Evolutionary conservation across 2,329 filamentous ascomycete species (phyloP).

Genomic region (Ceratocystis variospora): DNA sequence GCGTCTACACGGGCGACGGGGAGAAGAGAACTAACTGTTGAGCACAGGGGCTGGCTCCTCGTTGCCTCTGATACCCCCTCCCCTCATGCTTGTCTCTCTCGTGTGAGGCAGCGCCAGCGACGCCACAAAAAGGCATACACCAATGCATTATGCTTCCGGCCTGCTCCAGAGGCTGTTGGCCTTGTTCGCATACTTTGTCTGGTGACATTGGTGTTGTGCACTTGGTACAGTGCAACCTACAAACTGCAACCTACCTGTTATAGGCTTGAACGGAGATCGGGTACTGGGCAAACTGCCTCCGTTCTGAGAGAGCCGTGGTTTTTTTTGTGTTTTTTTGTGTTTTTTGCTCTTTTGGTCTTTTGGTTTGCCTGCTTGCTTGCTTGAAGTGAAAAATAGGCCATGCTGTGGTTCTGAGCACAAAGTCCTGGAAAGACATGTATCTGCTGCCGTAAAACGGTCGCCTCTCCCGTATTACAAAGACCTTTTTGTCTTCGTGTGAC

Average conservation of each 20-base stretch:
- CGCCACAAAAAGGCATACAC: not conserved
- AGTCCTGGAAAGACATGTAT: not conserved
- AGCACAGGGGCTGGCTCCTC: too few species aligned
- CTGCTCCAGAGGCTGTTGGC: not conserved
- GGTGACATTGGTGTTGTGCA: not conserved
- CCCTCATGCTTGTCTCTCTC: not conserved
- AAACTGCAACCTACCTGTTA: not conserved
- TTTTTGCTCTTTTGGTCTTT: too few species aligned
- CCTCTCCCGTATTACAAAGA: not conserved
- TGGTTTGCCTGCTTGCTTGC: not conserved
- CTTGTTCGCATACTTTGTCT: not conserved
- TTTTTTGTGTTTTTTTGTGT: not conserved
- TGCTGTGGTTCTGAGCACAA: not conserved
- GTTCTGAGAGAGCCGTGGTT: not conserved
- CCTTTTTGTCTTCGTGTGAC: not conserved
- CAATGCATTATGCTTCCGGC: not conserved
- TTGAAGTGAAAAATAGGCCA: not conserved
- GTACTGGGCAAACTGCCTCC: not conserved
- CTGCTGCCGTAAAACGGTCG: not conserved
- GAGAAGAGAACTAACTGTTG: too few species aligned
- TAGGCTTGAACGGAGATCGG: not conserved
- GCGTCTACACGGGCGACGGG: too few species aligned
- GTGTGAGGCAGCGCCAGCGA: not conserved
- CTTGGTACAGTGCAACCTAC: not conserved
- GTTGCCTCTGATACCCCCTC: too few species aligned